Base-by-base conservation (phyloP, 2,329 filamentous ascomycete genomes). In the Botrytis fragariae region DNA sequence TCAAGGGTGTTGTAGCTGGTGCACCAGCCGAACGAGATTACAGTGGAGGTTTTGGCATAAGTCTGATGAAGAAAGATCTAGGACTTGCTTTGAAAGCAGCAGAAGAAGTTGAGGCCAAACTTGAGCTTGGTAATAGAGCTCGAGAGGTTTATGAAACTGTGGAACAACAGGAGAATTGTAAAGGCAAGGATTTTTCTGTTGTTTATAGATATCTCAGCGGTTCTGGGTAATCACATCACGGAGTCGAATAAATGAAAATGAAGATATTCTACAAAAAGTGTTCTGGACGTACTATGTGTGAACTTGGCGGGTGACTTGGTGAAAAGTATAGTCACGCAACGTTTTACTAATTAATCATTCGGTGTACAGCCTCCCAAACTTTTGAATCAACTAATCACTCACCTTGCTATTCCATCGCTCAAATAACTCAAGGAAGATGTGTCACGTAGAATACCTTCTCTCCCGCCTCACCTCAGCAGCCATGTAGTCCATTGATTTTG, bases 11-110 rank as follows among this genome's bases (percentile, higher is more conserved):
- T 0, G 87, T 95, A 35, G 90, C 91, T 74, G 89, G 87, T 0
- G 89, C 93, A 2, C 94, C 95, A 0, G 92, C 94, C 0, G 88
- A 87, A 72, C 86, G 92, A 73, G 94, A 92, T 71, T 99, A 94
- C 79, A 83, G 84, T 29, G 93, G 93, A 63, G 93, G 93, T 0
- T 96, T 95, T 77, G 92, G 92, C 2, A 88, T 95, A 73, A 86
- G 86, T 57, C 83, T 96, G 77, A 95, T 96, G 93, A 89, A 89
- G 81, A 96, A 96, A 83, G 93, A 96, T 80, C 82, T 96, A 59
- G 85, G 87, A 71, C 85, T 95, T 73, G 93, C 92, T 2, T 89
- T 94, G 71, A 82, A 88, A n/a, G 93, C 92, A 25, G 92, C 92
- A 0, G 81, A 86, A 67, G 90, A 93, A 82, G 90, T 89, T 0